Conservation (phyloP, 495 filamentous ascomycete genomes). For the Tuber microsphaerosporum region DNA sequence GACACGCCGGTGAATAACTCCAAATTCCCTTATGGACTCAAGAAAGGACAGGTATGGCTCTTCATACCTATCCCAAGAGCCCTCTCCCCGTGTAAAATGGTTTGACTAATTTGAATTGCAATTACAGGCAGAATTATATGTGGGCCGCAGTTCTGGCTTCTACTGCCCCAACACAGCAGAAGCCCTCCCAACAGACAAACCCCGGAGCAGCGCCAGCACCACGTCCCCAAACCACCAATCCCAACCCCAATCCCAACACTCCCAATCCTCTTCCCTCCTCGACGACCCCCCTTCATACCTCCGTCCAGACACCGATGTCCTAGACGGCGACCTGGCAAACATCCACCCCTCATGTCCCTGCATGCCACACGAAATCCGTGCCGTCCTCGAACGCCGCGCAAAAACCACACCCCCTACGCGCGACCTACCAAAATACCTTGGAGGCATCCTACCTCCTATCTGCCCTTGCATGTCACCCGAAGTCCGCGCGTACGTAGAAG, state of each 20-base stretch:
- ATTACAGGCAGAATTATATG: conserved; percentile 22
- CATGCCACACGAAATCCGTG: conserved; percentile 22
- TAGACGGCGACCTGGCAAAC: not conserved
- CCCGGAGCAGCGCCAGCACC: not conserved
- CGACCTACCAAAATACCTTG: conserved; percentile 6
- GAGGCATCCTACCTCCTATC: conserved; percentile 10
- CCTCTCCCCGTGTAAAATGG: not conserved
- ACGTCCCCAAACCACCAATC: not conserved
- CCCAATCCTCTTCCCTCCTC: not conserved
- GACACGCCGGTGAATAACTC: conserved; percentile 25
- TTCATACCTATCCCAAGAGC: not conserved
- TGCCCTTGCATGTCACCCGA: conserved; percentile 27
- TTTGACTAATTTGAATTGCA: not conserved
- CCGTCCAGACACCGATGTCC: conserved; percentile 10
- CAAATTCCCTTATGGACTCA: conserved; percentile 35
- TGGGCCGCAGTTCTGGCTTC: conserved; percentile 1
- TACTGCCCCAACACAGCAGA: not conserved
- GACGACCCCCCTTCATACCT: not conserved
- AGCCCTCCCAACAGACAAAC: not conserved
- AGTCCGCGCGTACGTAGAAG: conserved; percentile 17
- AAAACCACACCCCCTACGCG: conserved; percentile 8
- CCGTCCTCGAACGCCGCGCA: conserved; percentile 15
- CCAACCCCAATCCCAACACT: not conserved
- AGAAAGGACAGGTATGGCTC: conserved; percentile 34
- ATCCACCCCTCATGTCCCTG: conserved; percentile 6